phyloP scores from a whole-genome alignment of 2,329 filamentous ascomycete species.

The Metarhizium sp. region DNA sequence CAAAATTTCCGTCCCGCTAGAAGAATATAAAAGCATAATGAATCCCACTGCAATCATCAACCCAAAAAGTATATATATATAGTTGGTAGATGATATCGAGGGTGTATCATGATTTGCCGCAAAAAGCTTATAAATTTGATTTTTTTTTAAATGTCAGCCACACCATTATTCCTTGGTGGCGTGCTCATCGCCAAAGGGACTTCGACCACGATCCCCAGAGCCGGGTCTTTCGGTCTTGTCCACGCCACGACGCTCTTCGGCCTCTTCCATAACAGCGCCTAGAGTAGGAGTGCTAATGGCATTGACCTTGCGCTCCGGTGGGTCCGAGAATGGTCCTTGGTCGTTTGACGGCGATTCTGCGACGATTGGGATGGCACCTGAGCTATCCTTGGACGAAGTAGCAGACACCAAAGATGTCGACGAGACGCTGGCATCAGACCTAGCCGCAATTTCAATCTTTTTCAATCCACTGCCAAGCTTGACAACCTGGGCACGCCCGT shows the following conservation, averaged over 20 bases:
- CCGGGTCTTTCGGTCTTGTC: slow-evolving; percentile 16
- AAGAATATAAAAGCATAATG: slow-evolving; percentile 1
- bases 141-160: background rate
- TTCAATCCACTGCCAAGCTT: slow-evolving; percentile 44
- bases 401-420: slow-evolving; percentile 10
- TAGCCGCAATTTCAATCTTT: slow-evolving; percentile 31
- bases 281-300: slow-evolving; percentile 34
- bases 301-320: slow-evolving; percentile 25
- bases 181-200: slow-evolving; percentile 50
- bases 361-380: slow-evolving; percentile 37
- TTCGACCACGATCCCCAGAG: slow-evolving; percentile 24
- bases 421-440: slow-evolving; percentile 24
- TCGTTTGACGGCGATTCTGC: slow-evolving; percentile 40
- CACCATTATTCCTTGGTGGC: slow-evolving; percentile 38
- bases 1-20: background rate
- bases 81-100: background rate
- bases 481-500: slow-evolving; percentile 50
- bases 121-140: background rate
- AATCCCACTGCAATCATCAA: background rate
- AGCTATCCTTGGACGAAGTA: slow-evolving; percentile 13
- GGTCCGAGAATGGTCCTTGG: slow-evolving; percentile 52
- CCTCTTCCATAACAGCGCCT: slow-evolving; percentile 46
- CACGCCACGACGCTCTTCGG: slow-evolving; percentile 27
- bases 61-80: background rate
- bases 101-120: background rate